Evolutionary conservation across 148 eudicot genomes (phyloP), one percentile per base, ranked within the genome.

Genomic region (Chenopodium formosanum): DNA sequence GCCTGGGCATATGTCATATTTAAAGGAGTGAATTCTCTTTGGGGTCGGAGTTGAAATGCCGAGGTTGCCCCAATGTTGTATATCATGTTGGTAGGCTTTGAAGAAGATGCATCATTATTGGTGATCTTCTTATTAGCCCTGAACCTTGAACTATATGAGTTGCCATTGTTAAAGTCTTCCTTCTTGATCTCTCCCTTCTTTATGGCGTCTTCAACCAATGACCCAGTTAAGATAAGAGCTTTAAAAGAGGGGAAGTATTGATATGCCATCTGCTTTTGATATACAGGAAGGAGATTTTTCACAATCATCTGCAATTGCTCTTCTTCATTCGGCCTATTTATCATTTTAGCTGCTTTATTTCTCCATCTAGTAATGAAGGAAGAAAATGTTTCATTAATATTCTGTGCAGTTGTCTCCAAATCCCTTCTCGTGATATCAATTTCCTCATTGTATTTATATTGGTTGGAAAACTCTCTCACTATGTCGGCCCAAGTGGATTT

Each of bases 241-340:
- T 76, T 76, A 2, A 37, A 60, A 0, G 79, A 76, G 0, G 79
- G 69, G 19, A 76, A 76, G 13, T 76, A 60, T 1, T 34, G 20
- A 3, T 52, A 75, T 0, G 16, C 13, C 40, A 75, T 75, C 9
- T 52, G 37, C 29, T 25, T 9, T 6, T 53, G 0, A 8, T 52
- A 75, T 10, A 12, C 1, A 11, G 25, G 69, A 2, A 32, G 10
- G 20, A 60, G 69, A 4, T 76, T 62, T 22, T 58, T 20, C 0
- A 76, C 29, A 1, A 60, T 16, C 69, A 76, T 34, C 6, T 76
- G 79, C 13, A 76, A 2, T 37, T 76, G 69, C 1, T 76, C 79
- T 12, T 76, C 9, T 9, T 40, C 70, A 76, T 22, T 34, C 3
- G 58, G 60, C 60, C 3, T 53, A 53, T 53, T 53, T 14, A 53